Evolutionary conservation across 768 basidiomycete species (phyloP).

Genomic region (Tephrocybe sp.): DNA sequence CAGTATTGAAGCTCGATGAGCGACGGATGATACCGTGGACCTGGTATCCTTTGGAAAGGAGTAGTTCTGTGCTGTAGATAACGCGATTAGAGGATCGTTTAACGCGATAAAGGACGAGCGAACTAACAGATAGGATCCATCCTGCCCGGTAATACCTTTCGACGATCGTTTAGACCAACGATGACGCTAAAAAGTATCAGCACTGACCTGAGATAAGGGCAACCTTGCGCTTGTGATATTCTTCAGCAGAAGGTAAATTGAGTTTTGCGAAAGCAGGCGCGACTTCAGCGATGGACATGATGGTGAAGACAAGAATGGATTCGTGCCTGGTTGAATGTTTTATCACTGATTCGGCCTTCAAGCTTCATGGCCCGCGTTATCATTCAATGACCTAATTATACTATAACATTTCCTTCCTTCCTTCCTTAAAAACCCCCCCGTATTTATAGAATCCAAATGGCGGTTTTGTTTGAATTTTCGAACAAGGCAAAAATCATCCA

Average conservation of each 20-base stretch:
- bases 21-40: slow-evolving; percentile 97
- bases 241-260: slow-evolving; percentile 69
- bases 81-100: slow-evolving; percentile 6
- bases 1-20: slow-evolving; percentile 98
- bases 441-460: no score
- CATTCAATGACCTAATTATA: no score
- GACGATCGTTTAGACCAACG: slow-evolving; percentile 7
- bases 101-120: slow-evolving; percentile 5
- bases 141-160: slow-evolving; percentile 94
- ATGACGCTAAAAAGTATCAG: not conserved
- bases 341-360: no score
- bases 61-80: slow-evolving; percentile 68
- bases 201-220: slow-evolving; percentile 84
- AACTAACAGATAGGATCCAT: slow-evolving; percentile 90
- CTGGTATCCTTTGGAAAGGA: slow-evolving; percentile 85
- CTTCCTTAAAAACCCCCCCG: no score
- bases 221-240: slow-evolving; percentile 89
- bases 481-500: no score
- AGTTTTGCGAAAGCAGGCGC: slow-evolving; percentile 49
- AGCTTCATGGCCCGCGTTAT: no score
- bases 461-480: no score
- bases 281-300: slow-evolving; percentile 44
- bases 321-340: not conserved
- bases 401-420: no score
- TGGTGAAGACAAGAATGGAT: slow-evolving; percentile 15